Conservation (phyloP, 2,329 filamentous ascomycete genomes). For the Scopulariopsis brevicaulis region DNA sequence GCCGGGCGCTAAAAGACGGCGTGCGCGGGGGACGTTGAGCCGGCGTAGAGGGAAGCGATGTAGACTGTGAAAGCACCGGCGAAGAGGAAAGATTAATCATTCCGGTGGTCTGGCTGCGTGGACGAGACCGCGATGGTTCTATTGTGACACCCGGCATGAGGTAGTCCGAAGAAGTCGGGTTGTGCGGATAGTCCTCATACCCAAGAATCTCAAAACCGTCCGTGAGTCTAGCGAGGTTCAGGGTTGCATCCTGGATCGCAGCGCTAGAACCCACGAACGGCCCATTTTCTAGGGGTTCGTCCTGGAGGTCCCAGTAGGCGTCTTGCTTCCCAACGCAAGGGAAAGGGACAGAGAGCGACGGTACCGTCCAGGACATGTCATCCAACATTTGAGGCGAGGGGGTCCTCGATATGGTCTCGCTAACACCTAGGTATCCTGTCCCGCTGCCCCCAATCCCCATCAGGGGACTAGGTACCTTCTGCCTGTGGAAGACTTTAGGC, state of each 20-base stretch:
- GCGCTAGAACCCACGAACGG: not conserved
- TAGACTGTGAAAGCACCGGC: not conserved
- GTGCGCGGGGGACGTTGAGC: not conserved
- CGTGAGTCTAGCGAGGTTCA: not conserved
- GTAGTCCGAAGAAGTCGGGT: not conserved
- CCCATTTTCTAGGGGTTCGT: not conserved
- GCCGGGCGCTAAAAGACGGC: not conserved
- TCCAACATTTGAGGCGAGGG: not conserved
- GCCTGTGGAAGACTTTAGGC: not conserved
- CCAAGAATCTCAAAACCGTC: not conserved
- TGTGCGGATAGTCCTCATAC: not conserved
- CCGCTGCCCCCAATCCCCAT: not conserved
- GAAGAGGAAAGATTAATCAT: not conserved
- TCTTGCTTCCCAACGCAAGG: not conserved
- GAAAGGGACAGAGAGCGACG: not conserved
- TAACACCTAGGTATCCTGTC: not conserved
- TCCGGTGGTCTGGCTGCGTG: not conserved
- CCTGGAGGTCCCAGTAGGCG: not conserved
- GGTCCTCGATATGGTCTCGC: not conserved
- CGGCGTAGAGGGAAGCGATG: not conserved
- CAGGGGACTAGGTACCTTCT: not conserved
- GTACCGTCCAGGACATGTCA: not conserved
- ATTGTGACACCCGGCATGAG: not conserved
- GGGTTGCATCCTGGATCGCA: not conserved
- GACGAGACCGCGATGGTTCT: not conserved